A percentile compares a stretch with the other conserved stretches of the same genome.
Conservation (phyloP, 2,329 filamentous ascomycete species). For the Lasiodiplodia sp. region DNA sequence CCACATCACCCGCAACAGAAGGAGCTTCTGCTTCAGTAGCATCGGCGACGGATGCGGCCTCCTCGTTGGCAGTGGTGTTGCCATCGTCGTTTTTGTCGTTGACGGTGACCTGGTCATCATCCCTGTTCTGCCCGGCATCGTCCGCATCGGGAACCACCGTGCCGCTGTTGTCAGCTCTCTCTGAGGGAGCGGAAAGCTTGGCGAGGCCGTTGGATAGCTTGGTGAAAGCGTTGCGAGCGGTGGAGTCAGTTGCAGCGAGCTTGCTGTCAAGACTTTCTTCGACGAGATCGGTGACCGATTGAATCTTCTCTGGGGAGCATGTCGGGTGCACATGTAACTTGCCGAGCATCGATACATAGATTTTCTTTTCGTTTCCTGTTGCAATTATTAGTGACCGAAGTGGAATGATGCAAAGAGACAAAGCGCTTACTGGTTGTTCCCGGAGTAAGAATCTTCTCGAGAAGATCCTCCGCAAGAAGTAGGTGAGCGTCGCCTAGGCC, state of each 20-base stretch:
- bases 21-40: neutral
- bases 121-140: constrained; percentile 29
- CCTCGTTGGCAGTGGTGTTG: constrained; percentile 30
- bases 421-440: constrained; percentile 67
- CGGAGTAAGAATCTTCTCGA: constrained; percentile 74
- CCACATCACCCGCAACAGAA: neutral
- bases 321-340: constrained; percentile 82
- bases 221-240: constrained; percentile 61
- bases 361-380: constrained; percentile 84
- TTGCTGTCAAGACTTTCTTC: constrained; percentile 57
- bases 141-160: neutral
- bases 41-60: constrained; percentile 31
- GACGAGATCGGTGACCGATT: constrained; percentile 54
- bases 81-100: constrained; percentile 30
- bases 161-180: constrained; percentile 33
- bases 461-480: constrained; percentile 75
- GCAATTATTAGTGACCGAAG: constrained; percentile 38
- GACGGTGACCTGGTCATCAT: constrained; percentile 8
- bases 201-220: constrained; percentile 59
- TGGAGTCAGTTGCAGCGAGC: constrained; percentile 58
- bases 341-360: constrained; percentile 76
- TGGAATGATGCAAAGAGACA: neutral
- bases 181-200: constrained; percentile 56
- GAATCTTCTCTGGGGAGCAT: constrained; percentile 50
- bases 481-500: constrained; percentile 82